Percentiles rank a stretch among this genome's conserved stretches.
phyloP scores from a whole-genome alignment of 2,329 filamentous ascomycete species.

The Fusarium sp. region DNA sequence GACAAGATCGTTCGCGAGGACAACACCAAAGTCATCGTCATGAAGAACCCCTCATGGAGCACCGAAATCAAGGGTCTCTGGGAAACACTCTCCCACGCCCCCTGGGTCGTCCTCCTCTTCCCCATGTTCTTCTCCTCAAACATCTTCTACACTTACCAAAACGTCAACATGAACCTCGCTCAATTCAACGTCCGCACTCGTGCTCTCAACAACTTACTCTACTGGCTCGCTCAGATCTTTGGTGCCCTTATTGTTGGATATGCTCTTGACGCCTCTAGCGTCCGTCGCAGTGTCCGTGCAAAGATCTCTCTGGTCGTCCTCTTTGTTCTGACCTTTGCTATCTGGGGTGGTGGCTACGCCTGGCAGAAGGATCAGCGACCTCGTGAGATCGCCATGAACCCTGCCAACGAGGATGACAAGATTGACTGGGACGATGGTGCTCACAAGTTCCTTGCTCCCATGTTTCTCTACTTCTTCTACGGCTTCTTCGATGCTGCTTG shows the following conservation, averaged over 20 bases:
- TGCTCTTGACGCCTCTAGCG: constrained; percentile 54
- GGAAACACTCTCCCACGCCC: constrained; percentile 52
- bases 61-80: constrained; percentile 51
- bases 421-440: constrained; percentile 58
- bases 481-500: constrained; percentile 74
- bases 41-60: constrained; percentile 50
- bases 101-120: constrained; percentile 51
- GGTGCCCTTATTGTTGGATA: constrained; percentile 60
- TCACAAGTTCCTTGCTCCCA: constrained; percentile 66
- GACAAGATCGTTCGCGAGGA: constrained; percentile 53
- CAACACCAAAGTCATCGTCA: constrained; percentile 49
- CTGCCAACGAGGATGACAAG: constrained; percentile 42
- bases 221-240: constrained; percentile 67
- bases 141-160: constrained; percentile 66
- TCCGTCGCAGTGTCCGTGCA: constrained; percentile 58
- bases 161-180: constrained; percentile 63
- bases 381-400: constrained; percentile 53
- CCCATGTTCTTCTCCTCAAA: constrained; percentile 66
- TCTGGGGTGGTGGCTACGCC: constrained; percentile 70
- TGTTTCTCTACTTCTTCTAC: constrained; percentile 77
- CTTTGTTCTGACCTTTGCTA: constrained; percentile 60
- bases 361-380: constrained; percentile 68
- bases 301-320: constrained; percentile 57
- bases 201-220: constrained; percentile 63
- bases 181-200: constrained; percentile 65